phyloP scores from a whole-genome alignment of 2,329 filamentous ascomycete species.

The Endothia cerciana region DNA sequence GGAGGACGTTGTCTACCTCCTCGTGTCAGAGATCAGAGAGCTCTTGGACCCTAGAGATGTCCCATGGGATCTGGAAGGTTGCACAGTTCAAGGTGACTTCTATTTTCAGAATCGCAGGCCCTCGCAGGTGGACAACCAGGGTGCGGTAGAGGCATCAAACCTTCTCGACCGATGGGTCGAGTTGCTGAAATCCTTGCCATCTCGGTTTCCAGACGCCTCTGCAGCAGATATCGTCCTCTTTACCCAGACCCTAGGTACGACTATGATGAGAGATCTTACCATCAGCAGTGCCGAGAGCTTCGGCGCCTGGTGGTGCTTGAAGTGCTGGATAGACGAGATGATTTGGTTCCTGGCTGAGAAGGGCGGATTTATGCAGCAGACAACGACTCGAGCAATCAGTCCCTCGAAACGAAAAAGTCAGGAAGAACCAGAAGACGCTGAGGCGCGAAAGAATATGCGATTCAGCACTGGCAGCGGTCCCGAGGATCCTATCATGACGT shows the following conservation, averaged over 20 bases:
- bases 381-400: slow-evolving; percentile 42
- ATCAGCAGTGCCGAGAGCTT: slow-evolving; percentile 79
- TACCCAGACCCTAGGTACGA: slow-evolving; percentile 74
- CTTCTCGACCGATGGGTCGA: slow-evolving; percentile 79
- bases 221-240: slow-evolving; percentile 76
- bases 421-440: slow-evolving; percentile 2
- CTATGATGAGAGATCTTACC: slow-evolving; percentile 80
- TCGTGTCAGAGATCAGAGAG: slow-evolving; percentile 69
- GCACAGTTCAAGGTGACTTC: slow-evolving; percentile 64
- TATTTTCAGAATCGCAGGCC: slow-evolving; percentile 51
- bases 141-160: slow-evolving; percentile 57
- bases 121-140: slow-evolving; percentile 42
- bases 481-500: slow-evolving; percentile 49
- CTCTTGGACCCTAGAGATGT: slow-evolving; percentile 71
- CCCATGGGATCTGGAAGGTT: slow-evolving; percentile 65
- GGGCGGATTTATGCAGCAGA: slow-evolving; percentile 80
- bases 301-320: slow-evolving; percentile 93
- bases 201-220: slow-evolving; percentile 73
- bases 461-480: slow-evolving; percentile 46
- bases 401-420: slow-evolving; percentile 29
- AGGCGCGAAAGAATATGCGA: slow-evolving; percentile 36
- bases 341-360: slow-evolving; percentile 86
- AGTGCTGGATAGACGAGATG: slow-evolving; percentile 96
- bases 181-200: slow-evolving; percentile 71
- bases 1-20: slow-evolving; percentile 66